Evolutionary conservation across 805 yeast species (phyloP).

Genomic region (Kazachstania africana): DNA sequence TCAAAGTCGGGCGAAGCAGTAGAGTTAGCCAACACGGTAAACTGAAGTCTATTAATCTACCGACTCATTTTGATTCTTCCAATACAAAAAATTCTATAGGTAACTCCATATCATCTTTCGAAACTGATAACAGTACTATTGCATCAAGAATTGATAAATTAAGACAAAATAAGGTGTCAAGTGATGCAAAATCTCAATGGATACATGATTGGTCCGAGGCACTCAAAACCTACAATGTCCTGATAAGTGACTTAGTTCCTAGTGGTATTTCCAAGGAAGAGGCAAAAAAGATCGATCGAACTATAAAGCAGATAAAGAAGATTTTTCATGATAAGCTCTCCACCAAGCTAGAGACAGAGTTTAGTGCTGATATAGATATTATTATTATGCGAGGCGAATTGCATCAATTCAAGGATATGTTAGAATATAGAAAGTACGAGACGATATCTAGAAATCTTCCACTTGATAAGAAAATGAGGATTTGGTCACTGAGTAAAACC

Average conservation of each 20-base stretch:
- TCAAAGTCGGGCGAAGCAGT: too few species aligned
- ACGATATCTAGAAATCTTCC: not conserved
- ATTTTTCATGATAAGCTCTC: slow-evolving; percentile 5
- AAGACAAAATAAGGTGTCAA: not conserved
- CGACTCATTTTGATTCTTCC: not conserved
- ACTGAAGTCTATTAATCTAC: too few species aligned
- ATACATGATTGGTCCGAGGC: not conserved
- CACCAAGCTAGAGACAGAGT: slow-evolving; percentile 3
- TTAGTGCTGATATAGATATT: slow-evolving; percentile 2
- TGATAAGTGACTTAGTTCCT: not conserved
- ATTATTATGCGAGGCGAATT: slow-evolving; percentile 4
- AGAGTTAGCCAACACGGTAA: too few species aligned
- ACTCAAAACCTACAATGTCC: not conserved
- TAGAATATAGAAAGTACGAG: not conserved
- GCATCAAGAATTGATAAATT: too few species aligned
- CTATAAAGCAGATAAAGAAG: slow-evolving; percentile 2
- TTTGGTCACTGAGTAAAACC: slow-evolving; percentile 13
- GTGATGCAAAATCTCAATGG: not conserved
- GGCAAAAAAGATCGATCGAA: not conserved
- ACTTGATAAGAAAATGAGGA: slow-evolving; percentile 5
- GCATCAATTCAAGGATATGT: slow-evolving; percentile 1
- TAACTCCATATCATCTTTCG: not conserved
- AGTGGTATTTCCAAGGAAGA: not conserved
- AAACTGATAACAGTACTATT: too few species aligned
- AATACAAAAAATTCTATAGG: slow-evolving; percentile 2